phyloP scores from a whole-genome alignment of 768 basidiomycete species.

The Suillus americanus region DNA sequence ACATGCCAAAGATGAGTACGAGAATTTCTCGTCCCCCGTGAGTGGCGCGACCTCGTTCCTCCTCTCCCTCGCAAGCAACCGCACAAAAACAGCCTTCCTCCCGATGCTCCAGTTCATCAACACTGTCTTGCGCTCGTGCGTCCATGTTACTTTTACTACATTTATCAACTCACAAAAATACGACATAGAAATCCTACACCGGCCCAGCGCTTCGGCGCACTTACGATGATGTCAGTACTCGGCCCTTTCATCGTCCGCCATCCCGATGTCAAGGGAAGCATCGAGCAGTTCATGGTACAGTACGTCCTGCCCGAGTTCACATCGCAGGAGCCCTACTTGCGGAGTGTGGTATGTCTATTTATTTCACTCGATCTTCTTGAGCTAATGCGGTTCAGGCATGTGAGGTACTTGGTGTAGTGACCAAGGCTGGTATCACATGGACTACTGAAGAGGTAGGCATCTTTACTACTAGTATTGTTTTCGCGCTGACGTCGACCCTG shows the following conservation, averaged over 20 bases:
- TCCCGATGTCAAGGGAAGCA: constrained; percentile 71
- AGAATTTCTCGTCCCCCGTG: constrained; percentile 73
- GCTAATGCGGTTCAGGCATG: constrained; percentile 53
- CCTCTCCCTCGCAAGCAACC: constrained; percentile 70
- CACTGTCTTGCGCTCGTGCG: constrained; percentile 64
- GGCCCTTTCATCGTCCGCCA: constrained; percentile 82
- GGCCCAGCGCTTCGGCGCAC: constrained; percentile 76
- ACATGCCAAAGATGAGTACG: constrained; percentile 68
- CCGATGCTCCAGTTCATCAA: constrained; percentile 81
- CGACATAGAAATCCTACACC: constrained; percentile 46
- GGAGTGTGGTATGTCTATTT: constrained; percentile 62
- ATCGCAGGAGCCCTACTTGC: constrained; percentile 67
- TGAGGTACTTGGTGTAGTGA: constrained; percentile 75
- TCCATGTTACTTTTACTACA: constrained; percentile 9
- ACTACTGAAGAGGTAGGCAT: constrained; percentile 55
- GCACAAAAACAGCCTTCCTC: constrained; percentile 81
- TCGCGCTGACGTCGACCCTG: not conserved
- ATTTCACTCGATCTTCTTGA: not conserved
- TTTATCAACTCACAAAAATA: not conserved
- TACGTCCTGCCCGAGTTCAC: constrained; percentile 76
- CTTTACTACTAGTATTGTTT: not conserved
- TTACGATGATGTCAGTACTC: constrained; percentile 37
- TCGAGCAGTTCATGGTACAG: constrained; percentile 76
- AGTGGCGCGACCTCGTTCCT: constrained; percentile 81
- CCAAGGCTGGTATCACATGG: constrained; percentile 69